These are phyloP conservation scores for Mycogone perniciosa DNA, from an alignment of 2,329 filamentous ascomycete species.

Conservation along the genomic window DNA sequence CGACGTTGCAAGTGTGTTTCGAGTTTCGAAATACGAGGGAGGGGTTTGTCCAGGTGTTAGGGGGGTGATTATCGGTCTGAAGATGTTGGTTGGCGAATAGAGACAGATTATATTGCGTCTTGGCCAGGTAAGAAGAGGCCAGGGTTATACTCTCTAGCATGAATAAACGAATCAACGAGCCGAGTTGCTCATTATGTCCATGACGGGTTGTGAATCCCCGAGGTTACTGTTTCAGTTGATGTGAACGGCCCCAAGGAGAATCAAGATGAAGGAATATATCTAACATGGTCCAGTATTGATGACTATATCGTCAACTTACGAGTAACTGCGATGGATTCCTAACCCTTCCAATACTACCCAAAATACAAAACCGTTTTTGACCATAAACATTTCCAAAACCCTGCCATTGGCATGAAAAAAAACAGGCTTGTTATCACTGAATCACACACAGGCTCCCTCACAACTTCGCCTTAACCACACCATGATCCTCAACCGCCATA, in stretches of 20 bases:
- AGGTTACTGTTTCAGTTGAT: no score
- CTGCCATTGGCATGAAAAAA: no score
- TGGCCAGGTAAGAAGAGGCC: no score
- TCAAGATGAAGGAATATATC: neutral
- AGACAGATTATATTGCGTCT: neutral
- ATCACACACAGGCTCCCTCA: constrained; percentile 21
- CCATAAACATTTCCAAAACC: neutral
- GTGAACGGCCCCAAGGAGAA: no score
- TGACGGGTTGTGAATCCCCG: no score
- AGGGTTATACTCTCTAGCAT: no score
- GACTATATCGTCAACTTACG: neutral
- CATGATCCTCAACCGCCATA: constrained; percentile 34
- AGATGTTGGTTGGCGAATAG: neutral
- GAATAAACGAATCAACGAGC: no score
- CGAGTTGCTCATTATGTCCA: no score
- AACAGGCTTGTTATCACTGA: neutral
- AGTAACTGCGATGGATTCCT: neutral
- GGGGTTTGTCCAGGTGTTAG: neutral
- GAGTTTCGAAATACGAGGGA: constrained; percentile 5
- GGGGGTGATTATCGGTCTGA: neutral
- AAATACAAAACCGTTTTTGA: neutral
- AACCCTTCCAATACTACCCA: neutral
- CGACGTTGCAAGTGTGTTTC: constrained; percentile 11
- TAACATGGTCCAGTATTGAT: neutral
- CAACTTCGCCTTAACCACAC: constrained; percentile 48